Evolutionary conservation across 2,329 filamentous ascomycete species (phyloP).

Genomic region (Huntiella decipiens): DNA sequence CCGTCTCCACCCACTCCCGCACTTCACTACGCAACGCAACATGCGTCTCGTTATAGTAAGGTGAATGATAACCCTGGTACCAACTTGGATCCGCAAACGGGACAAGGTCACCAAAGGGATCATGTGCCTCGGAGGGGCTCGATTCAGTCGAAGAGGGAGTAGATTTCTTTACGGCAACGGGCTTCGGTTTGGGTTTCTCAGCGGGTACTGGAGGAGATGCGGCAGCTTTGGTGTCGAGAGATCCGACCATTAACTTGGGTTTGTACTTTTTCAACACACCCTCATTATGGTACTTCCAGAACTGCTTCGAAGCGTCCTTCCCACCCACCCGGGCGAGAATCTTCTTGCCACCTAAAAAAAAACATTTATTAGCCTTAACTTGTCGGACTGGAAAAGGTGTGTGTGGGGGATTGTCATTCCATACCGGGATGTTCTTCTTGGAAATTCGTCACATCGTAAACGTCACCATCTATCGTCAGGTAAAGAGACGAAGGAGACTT

Average conservation of each 20-base stretch:
- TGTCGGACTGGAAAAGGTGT: background rate
- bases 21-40: conserved; percentile 78
- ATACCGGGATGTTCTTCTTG: conserved; percentile 69
- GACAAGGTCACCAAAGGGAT: conserved; percentile 68
- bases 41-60: conserved; percentile 91
- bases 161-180: conserved; percentile 15
- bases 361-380: conserved; percentile 1
- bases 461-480: conserved; percentile 85
- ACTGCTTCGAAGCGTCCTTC: conserved; percentile 48
- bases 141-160: conserved; percentile 19
- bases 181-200: conserved; percentile 20
- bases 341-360: conserved; percentile 37
- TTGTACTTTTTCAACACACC: conserved; percentile 75
- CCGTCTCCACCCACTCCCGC: conserved; percentile 75
- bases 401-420: conserved; percentile 12
- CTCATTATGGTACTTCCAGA: conserved; percentile 69
- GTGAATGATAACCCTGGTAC: conserved; percentile 92
- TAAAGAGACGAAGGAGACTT: conserved; percentile 74
- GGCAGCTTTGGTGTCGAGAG: conserved; percentile 63
- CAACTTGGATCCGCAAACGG: conserved; percentile 85
- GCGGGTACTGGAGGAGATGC: conserved; percentile 31
- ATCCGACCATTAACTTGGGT: conserved; percentile 60
- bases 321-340: conserved; percentile 43
- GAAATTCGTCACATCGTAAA: conserved; percentile 85
- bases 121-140: conserved; percentile 36